phyloP scores from a whole-genome alignment of 2,329 filamentous ascomycete genomes.

The Cercospora brassicicola region DNA sequence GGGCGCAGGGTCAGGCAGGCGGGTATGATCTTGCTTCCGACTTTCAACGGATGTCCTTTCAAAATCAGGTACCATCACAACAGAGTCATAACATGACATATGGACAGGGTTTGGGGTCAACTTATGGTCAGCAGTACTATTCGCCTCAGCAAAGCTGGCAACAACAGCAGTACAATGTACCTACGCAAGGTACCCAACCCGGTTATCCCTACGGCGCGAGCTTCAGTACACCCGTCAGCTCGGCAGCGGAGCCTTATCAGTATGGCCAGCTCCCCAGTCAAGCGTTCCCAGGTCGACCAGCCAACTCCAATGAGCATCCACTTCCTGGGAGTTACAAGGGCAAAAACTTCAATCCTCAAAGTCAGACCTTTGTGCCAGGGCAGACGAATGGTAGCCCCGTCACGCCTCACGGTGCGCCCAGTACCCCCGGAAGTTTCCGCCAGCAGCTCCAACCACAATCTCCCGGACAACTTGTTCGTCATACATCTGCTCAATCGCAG shows the following conservation, averaged over 20 bases:
- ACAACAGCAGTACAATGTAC: slow-evolving; percentile 34
- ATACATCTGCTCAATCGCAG: slow-evolving; percentile 38
- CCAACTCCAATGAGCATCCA: slow-evolving; percentile 74
- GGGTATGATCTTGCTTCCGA: slow-evolving; percentile 48
- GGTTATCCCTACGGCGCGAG: slow-evolving; percentile 18
- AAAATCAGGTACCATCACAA: slow-evolving; percentile 35
- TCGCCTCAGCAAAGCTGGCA: slow-evolving; percentile 33
- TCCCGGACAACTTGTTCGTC: slow-evolving; percentile 33
- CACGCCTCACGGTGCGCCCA: slow-evolving; percentile 26
- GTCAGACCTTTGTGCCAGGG: slow-evolving; percentile 81
- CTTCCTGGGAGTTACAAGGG: slow-evolving; percentile 81
- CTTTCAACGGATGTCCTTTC: slow-evolving; percentile 52
- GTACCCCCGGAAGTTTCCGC: slow-evolving; percentile 16
- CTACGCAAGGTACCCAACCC: slow-evolving; percentile 24
- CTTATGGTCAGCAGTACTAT: slow-evolving; percentile 32
- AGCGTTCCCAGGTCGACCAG: slow-evolving; percentile 68
- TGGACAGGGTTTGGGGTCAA: slow-evolving; percentile 17
- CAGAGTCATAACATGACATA: slow-evolving; percentile 24
- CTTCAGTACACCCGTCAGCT: slow-evolving; percentile 36
- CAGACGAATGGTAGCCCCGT: slow-evolving; percentile 39
- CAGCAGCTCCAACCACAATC: slow-evolving; percentile 13
- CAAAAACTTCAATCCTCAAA: slow-evolving; percentile 90
- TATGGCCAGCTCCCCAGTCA: slow-evolving; percentile 75
- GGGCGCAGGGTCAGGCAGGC: slow-evolving; percentile 37
- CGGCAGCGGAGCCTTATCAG: slow-evolving; percentile 56